Evolutionary conservation across 768 basidiomycete species (phyloP).

Genomic region (Leccinum imitatum): DNA sequence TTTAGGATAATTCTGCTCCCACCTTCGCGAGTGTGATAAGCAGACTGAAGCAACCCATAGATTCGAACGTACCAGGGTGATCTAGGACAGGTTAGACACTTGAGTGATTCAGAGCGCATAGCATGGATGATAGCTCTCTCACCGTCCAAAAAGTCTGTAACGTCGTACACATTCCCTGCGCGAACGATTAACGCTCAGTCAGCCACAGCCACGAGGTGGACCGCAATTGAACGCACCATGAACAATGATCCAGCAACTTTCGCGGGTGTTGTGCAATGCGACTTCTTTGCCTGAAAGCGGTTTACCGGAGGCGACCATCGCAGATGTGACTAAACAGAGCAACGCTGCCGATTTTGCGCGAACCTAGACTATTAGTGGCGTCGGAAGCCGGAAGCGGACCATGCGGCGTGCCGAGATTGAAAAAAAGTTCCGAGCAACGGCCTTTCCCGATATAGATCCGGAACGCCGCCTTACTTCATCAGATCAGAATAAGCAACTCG

Average conservation of each 20-base stretch:
- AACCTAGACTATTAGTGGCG: not conserved
- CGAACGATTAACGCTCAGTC: constrained; percentile 6
- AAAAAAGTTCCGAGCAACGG: not conserved
- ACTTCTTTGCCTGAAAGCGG: constrained; percentile 49
- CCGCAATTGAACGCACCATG: constrained; percentile 50
- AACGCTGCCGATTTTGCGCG: not conserved
- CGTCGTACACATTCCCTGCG: constrained; percentile 72
- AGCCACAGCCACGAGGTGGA: not conserved
- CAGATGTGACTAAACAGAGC: not conserved
- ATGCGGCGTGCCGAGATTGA: not conserved
- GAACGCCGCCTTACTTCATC: not conserved
- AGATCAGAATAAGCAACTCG: not conserved
- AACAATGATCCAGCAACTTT: constrained; percentile 82
- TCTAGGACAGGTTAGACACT: constrained; percentile 36
- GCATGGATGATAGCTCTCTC: constrained; percentile 18
- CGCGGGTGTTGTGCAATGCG: constrained; percentile 53
- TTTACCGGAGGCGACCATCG: constrained; percentile 16
- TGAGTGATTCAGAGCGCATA: not conserved
- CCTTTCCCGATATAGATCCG: not conserved
- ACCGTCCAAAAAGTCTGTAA: constrained; percentile 76
- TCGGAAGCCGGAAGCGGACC: not conserved
- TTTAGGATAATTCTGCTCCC: constrained; percentile 84
- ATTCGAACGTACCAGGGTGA: constrained; percentile 55
- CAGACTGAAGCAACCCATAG: not conserved
- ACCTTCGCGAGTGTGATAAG: constrained; percentile 39